Evolutionary conservation across 306 rosid genomes (phyloP).

Genomic region (Aeschynomene evenia): DNA sequence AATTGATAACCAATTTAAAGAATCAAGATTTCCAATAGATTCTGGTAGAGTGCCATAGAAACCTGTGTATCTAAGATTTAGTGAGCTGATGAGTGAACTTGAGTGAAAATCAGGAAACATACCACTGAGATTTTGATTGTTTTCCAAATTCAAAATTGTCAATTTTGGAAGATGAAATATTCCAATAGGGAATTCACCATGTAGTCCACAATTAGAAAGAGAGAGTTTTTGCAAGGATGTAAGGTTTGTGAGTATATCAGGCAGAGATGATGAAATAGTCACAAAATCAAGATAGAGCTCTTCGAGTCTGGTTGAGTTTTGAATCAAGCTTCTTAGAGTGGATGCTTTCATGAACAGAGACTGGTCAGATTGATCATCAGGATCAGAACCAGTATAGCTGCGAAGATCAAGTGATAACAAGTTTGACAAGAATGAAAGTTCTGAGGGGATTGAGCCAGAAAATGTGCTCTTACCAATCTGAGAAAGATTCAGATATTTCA

Average conservation of each 20-base stretch:
- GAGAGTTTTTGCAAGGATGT: slow-evolving; percentile 1
- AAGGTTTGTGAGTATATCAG: slow-evolving; percentile 23
- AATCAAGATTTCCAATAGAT: slow-evolving; percentile 29
- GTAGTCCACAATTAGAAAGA: slow-evolving; percentile 1
- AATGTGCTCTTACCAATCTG: not conserved
- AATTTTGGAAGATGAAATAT: slow-evolving; percentile 40
- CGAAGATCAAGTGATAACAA: slow-evolving; percentile 16
- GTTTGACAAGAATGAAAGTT: slow-evolving; percentile 22
- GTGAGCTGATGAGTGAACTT: not conserved
- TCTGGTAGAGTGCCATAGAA: slow-evolving; percentile 35
- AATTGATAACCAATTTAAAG: not conserved
- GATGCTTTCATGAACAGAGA: not conserved
- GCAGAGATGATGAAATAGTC: slow-evolving; percentile 24
- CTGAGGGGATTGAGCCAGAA: slow-evolving; percentile 11
- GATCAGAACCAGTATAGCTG: fast-evolving
- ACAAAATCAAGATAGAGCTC: not conserved
- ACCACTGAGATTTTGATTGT: slow-evolving; percentile 23
- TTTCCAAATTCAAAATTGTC: not conserved
- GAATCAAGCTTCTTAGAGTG: slow-evolving; percentile 17
- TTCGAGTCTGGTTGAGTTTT: slow-evolving; percentile 23
- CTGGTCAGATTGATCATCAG: not conserved
- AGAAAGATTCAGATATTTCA: slow-evolving; percentile 22
- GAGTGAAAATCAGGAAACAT: slow-evolving; percentile 36
- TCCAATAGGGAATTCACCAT: slow-evolving; percentile 34
- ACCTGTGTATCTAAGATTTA: not conserved